Percentiles rank a stretch among this genome's conserved stretches.
Conservation (phyloP, 495 filamentous ascomycete species). For the Penicillium ucsense region DNA sequence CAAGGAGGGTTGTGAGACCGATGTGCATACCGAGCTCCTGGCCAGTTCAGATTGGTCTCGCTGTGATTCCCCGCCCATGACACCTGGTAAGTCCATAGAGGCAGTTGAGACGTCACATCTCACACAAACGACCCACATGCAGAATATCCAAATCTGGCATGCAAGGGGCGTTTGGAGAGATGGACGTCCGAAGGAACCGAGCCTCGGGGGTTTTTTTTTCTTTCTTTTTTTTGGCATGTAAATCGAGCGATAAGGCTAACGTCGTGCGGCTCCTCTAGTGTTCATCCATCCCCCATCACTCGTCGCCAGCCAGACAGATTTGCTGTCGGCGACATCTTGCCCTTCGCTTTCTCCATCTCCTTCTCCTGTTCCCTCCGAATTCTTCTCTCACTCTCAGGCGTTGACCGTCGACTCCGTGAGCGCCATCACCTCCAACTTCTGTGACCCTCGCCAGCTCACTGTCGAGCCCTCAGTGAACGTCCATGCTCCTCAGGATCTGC, state of each 20-base stretch:
- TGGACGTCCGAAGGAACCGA: too few species aligned
- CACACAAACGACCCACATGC: neutral
- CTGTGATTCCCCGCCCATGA: constrained; percentile 75
- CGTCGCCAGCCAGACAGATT: constrained; percentile 55
- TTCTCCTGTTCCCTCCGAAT: constrained; percentile 54
- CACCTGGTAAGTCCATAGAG: constrained; percentile 66
- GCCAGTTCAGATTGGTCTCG: constrained; percentile 67
- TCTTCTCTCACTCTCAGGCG: constrained; percentile 55
- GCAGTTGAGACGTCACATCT: constrained; percentile 7
- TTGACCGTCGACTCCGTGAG: constrained; percentile 24
- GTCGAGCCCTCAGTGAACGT: constrained; percentile 54
- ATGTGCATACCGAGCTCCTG: constrained; percentile 65
- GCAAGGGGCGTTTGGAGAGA: constrained; percentile 13
- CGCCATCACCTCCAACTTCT: constrained; percentile 53
- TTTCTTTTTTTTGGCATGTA: too few species aligned
- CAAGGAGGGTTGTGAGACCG: constrained; percentile 72
- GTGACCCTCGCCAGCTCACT: constrained; percentile 85
- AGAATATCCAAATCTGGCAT: constrained; percentile 1
- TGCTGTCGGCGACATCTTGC: constrained; percentile 63
- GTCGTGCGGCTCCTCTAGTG: constrained; percentile 37
- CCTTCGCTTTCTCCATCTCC: constrained; percentile 77
- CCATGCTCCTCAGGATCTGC: constrained; percentile 51
- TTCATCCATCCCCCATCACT: constrained; percentile 71
- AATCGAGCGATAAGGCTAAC: constrained; percentile 12
- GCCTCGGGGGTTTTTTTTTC: too few species aligned